Conservation (phyloP, 2,329 filamentous ascomycete genomes). For the Westerdykella ornata region DNA sequence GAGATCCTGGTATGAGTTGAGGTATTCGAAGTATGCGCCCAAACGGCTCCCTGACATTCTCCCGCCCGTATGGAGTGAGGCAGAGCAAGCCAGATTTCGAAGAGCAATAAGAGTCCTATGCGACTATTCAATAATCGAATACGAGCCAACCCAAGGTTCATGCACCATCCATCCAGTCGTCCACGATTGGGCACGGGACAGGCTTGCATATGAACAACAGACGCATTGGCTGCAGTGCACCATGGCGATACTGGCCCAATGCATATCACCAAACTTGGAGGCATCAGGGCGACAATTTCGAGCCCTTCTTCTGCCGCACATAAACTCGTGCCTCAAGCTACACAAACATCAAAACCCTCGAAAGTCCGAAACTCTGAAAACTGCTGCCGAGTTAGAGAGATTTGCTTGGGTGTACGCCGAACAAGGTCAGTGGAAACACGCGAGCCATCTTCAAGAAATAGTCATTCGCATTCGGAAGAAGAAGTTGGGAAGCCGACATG, state of each 20-base stretch:
- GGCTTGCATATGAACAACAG: slow-evolving; percentile 15
- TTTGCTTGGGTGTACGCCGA: slow-evolving; percentile 20
- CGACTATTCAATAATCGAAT: slow-evolving; percentile 21
- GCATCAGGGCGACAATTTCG: slow-evolving; percentile 16
- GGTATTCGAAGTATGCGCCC: slow-evolving; percentile 5
- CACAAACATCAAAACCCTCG: slow-evolving; percentile 10
- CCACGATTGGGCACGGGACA: slow-evolving; percentile 29
- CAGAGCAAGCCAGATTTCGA: slow-evolving; percentile 11
- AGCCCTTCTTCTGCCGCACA: slow-evolving; percentile 13
- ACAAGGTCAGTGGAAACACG: slow-evolving; percentile 14
- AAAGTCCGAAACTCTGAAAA: slow-evolving; percentile 19
- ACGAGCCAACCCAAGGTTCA: slow-evolving; percentile 13
- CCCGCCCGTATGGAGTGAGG: slow-evolving; percentile 11
- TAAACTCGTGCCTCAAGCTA: slow-evolving; percentile 8
- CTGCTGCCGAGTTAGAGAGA: slow-evolving; percentile 11
- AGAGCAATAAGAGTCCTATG: slow-evolving; percentile 10
- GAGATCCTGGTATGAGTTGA: slow-evolving; percentile 5
- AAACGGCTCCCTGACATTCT: slow-evolving; percentile 9
- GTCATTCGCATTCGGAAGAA: slow-evolving; percentile 15
- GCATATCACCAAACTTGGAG: slow-evolving; percentile 14
- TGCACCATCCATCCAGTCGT: slow-evolving; percentile 32
- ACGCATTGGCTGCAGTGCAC: slow-evolving; percentile 26
- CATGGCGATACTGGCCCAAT: slow-evolving; percentile 18
- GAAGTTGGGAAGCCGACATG: slow-evolving; percentile 17
- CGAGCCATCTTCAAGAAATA: slow-evolving; percentile 16